A percentile compares a stretch with the other conserved stretches of the same genome.
Conservation (phyloP, 2,329 filamentous ascomycete species). For the Fusarium avenaceum region DNA sequence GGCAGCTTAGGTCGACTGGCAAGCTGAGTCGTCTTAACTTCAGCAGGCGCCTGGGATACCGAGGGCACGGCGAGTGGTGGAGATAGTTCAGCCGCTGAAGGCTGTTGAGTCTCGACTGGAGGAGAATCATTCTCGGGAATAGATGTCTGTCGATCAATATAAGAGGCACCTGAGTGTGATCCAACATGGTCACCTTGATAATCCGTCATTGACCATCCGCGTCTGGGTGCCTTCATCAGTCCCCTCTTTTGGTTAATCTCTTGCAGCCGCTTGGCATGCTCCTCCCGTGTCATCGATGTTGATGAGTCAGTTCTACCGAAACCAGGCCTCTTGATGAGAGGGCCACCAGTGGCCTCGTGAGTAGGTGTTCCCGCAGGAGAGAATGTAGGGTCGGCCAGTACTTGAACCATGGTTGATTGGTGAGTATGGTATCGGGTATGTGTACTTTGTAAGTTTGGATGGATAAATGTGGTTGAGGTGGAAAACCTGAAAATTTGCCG, state of each 20-base stretch:
- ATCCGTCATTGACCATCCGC: conserved; percentile 63
- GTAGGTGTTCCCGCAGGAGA: conserved; percentile 45
- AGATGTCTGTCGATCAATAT: conserved; percentile 48
- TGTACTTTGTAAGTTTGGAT: conserved; percentile 8
- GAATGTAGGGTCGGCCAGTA: conserved; percentile 50
- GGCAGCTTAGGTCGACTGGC: conserved; percentile 56
- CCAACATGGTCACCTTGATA: conserved; percentile 54
- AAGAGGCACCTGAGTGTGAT: conserved; percentile 42
- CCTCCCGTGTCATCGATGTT: conserved; percentile 56
- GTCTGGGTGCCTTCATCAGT: conserved; percentile 57
- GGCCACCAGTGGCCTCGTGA: conserved; percentile 44
- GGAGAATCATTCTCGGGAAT: conserved; percentile 55
- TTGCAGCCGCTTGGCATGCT: conserved; percentile 56
- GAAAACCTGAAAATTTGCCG: conserved; percentile 5
- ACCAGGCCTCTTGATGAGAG: conserved; percentile 41
- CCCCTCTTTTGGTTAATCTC: conserved; percentile 56
- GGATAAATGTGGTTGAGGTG: conserved; percentile 4
- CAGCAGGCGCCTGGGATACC: conserved; percentile 26
- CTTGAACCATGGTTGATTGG: conserved; percentile 51
- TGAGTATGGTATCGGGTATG: conserved; percentile 2
- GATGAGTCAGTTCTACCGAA: conserved; percentile 45
- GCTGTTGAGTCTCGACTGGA: conserved; percentile 20
- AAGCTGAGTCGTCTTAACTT: conserved; percentile 46
- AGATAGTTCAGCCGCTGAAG: conserved; percentile 24
- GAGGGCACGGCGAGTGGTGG: conserved; percentile 6